phyloP scores from a whole-genome alignment of 2,329 filamentous ascomycete genomes.

The Fusarium citri region DNA sequence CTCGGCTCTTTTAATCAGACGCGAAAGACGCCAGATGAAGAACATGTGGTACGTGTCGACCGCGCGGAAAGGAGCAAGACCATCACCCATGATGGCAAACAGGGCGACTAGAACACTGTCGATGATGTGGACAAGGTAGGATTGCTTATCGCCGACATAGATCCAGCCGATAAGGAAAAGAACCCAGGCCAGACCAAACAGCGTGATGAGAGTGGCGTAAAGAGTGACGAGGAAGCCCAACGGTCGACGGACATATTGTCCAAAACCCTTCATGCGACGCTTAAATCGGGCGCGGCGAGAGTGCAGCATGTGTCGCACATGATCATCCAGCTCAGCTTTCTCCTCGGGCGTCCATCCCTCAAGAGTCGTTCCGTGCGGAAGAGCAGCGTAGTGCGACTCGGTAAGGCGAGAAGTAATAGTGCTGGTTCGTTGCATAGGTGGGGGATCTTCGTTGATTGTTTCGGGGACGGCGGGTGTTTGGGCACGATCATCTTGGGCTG shows the following conservation, averaged over 20 bases:
- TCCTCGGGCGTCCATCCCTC: conserved; percentile 82
- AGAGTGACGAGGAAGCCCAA: conserved; percentile 86
- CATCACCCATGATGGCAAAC: conserved; percentile 77
- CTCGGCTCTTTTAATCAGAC: conserved; percentile 56
- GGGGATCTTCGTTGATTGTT: conserved; percentile 25
- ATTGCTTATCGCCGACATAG: conserved; percentile 78
- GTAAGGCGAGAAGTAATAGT: conserved; percentile 77
- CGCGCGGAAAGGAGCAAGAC: conserved; percentile 78
- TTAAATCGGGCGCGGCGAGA: conserved; percentile 84
- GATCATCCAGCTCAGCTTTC: conserved; percentile 82
- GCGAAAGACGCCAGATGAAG: conserved; percentile 77
- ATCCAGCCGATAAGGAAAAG: conserved; percentile 94
- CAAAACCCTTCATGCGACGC: conserved; percentile 81
- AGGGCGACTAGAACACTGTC: conserved; percentile 78
- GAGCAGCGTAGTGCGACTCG: conserved; percentile 80
- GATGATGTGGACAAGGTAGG: conserved; percentile 76
- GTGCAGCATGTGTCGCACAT: conserved; percentile 89
- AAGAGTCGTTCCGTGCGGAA: conserved; percentile 78
- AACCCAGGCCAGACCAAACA: conserved; percentile 89
- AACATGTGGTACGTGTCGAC: conserved; percentile 91
- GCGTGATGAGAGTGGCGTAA: conserved; percentile 83
- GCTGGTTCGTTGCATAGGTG: conserved; percentile 54
- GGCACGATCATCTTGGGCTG: conserved; percentile 8
- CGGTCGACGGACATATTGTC: conserved; percentile 80
- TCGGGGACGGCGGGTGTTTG: neutral